Conservation (phyloP, 2,329 filamentous ascomycete species). For the Zymoseptoria pseudotritici region DNA sequence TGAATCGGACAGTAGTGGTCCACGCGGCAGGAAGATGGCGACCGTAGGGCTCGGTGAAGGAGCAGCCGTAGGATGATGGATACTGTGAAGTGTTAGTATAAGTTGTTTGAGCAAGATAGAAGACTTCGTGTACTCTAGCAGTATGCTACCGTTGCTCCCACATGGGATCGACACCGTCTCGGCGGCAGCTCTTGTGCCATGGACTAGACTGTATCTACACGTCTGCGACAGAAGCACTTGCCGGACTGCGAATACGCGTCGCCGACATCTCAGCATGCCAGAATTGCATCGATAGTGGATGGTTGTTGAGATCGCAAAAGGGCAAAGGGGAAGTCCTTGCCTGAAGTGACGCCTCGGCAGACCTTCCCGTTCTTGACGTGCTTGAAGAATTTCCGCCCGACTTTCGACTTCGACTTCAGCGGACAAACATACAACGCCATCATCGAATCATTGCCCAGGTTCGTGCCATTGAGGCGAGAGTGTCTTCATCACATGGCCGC, state of each 20-base stretch:
- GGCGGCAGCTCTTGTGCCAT: background rate
- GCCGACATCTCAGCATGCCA: background rate
- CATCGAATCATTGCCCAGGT: background rate
- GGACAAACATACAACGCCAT: background rate
- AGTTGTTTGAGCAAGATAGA: background rate
- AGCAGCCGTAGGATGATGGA: conserved; percentile 14
- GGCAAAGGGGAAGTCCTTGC: background rate
- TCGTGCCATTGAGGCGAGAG: background rate
- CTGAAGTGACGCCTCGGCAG: background rate
- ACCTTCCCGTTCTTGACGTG: background rate
- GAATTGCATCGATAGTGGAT: background rate
- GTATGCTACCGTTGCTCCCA: conserved; percentile 37
- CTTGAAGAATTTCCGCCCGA: background rate
- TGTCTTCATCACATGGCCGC: background rate
- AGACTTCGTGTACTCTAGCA: conserved; percentile 30
- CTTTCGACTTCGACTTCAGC: background rate
- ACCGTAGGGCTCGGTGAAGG: conserved; percentile 23
- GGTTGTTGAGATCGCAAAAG: background rate
- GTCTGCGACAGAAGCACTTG: background rate
- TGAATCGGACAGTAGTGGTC: conserved; percentile 29
- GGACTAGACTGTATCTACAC: background rate
- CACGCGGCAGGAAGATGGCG: conserved; percentile 38
- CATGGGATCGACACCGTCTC: conserved; percentile 29
- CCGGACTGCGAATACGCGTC: background rate
- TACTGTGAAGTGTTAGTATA: conserved; percentile 7